Conservation (phyloP, 1,284 basidiomycete genomes). For the Sanguinoderma infundibulare region DNA sequence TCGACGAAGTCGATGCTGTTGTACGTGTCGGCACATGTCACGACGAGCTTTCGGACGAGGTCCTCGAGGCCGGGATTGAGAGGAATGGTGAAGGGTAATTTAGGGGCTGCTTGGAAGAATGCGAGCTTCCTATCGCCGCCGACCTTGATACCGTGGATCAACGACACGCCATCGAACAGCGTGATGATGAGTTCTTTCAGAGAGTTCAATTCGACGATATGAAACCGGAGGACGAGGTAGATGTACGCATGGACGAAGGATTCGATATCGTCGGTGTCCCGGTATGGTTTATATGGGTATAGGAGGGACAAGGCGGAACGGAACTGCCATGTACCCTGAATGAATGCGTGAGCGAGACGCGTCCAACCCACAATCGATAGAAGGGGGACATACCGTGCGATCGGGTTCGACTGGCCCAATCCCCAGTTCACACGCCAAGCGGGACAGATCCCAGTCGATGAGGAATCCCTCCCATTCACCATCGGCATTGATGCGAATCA, state of each 20-base stretch:
- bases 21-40: neutral
- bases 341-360: neutral
- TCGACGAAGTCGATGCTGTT: neutral
- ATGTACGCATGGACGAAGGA: conserved; percentile 13
- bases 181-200: too few relatives aligned
- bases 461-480: neutral
- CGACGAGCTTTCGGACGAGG: neutral
- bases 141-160: too few relatives aligned
- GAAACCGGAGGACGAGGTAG: neutral
- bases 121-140: too few relatives aligned
- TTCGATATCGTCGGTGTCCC: conserved; percentile 20
- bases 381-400: neutral
- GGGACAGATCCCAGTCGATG: conserved; percentile 14
- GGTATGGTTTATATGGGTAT: conserved; percentile 8
- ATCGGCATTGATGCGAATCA: conserved; percentile 1
- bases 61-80: neutral
- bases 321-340: conserved; percentile 22
- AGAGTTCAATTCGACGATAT: neutral
- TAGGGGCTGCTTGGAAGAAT: neutral
- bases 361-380: neutral
- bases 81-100: too few relatives aligned
- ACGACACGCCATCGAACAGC: neutral
- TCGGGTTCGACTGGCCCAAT: neutral
- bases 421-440: neutral
- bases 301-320: conserved; percentile 2